A percentile compares a stretch with the other conserved stretches of the same genome.
These are phyloP conservation scores for Coemansia asiatica DNA, from an alignment of 192 early-diverging fungal genomes.

Conservation along the genomic window DNA sequence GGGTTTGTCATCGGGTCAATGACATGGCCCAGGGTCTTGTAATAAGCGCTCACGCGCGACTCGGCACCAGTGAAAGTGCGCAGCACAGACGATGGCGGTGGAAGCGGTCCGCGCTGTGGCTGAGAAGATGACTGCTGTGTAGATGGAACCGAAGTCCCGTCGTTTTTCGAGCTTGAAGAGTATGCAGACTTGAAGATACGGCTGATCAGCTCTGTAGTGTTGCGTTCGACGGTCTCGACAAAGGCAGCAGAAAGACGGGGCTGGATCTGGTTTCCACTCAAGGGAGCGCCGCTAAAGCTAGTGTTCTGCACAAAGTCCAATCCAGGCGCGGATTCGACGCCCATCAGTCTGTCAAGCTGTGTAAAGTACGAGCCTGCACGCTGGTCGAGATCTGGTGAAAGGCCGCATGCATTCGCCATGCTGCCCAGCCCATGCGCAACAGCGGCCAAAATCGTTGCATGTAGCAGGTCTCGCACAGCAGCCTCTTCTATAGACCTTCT, in stretches of 20 bases:
- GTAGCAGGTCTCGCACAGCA: slow-evolving; percentile 43
- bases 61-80: slow-evolving; percentile 19
- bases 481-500: slow-evolving; percentile 34
- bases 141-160: neutral
- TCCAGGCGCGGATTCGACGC: slow-evolving; percentile 17
- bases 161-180: slow-evolving; percentile 2
- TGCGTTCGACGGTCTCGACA: slow-evolving; percentile 30
- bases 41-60: slow-evolving; percentile 8
- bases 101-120: slow-evolving; percentile 6
- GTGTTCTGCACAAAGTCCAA: slow-evolving; percentile 16
- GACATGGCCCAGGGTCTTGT: slow-evolving; percentile 9
- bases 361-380: slow-evolving; percentile 37
- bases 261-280: slow-evolving; percentile 2
- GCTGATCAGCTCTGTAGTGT: slow-evolving; percentile 26
- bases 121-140: slow-evolving; percentile 3
- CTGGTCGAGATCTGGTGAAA: slow-evolving; percentile 39
- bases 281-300: neutral
- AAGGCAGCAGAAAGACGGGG: slow-evolving; percentile 16
- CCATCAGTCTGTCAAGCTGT: slow-evolving; percentile 15
- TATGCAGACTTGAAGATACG: slow-evolving; percentile 19
- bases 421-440: slow-evolving; percentile 43
- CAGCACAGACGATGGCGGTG: slow-evolving; percentile 20
- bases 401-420: slow-evolving; percentile 37
- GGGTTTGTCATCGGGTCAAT: slow-evolving; percentile 28
- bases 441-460: slow-evolving; percentile 30